These are phyloP conservation scores for Cyclotella cryptica DNA, from an alignment of 108 stramenopile species.

Conservation along the genomic window DNA sequence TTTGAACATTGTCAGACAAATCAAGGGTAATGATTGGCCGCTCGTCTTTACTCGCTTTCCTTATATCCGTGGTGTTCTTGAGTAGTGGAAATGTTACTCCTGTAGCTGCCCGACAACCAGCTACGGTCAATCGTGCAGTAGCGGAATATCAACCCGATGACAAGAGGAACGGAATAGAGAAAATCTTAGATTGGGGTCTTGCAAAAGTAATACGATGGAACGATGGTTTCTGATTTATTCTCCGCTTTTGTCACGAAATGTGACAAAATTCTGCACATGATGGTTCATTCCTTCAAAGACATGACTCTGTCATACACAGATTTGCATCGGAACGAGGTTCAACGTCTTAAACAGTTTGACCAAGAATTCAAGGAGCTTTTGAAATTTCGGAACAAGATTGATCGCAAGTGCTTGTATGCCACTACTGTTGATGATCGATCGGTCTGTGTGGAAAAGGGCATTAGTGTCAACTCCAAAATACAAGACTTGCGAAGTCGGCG, in stretches of 20 bases:
- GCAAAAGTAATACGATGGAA: conserved; percentile 33
- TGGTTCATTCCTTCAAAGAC: conserved; percentile 42
- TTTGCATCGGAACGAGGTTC: conserved; percentile 27
- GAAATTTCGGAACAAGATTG: conserved; percentile 41
- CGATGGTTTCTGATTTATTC: conserved; percentile 29
- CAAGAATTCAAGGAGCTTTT: conserved; percentile 42
- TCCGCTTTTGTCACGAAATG: conserved; percentile 38
- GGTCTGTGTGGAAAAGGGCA: conserved; percentile 41
- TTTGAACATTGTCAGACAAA: no score
- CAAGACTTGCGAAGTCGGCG: conserved; percentile 28
- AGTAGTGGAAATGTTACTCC: conserved; percentile 4
- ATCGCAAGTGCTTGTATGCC: conserved; percentile 34
- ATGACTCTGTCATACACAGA: conserved; percentile 25
- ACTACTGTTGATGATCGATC: conserved; percentile 35
- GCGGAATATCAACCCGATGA: conserved; percentile 27
- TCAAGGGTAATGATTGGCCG: no score
- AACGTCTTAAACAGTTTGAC: conserved; percentile 38
- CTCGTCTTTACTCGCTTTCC: neutral
- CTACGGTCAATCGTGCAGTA: neutral
- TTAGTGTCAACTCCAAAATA: conserved; percentile 40
- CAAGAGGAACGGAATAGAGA: conserved; percentile 18
- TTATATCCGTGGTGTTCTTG: neutral
- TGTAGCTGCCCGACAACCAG: neutral
- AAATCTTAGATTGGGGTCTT: conserved; percentile 41
- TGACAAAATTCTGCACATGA: conserved; percentile 29